Evolutionary conservation across 306 rosid species (phyloP).

Genomic region (Casuarina cunninghamiana): DNA sequence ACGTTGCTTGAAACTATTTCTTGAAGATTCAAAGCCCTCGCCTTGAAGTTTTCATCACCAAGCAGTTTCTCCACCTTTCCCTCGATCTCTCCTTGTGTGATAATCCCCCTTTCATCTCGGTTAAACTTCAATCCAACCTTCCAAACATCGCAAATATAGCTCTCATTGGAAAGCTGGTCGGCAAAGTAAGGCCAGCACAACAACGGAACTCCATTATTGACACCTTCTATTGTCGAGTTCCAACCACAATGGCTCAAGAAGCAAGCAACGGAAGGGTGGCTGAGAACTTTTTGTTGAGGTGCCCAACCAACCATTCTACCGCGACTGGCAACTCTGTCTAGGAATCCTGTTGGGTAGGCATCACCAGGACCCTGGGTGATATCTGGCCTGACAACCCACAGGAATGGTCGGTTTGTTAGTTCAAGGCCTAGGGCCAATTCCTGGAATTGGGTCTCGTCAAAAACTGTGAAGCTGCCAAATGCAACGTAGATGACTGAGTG

Average conservation of each 20-base stretch:
- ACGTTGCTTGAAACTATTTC: background rate
- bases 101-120: slow-evolving; percentile 31
- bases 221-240: slow-evolving; percentile 57
- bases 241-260: slow-evolving; percentile 60
- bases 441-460: no score
- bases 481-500: no score
- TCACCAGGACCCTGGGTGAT: no score
- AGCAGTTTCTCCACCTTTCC: slow-evolving; percentile 38
- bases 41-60: slow-evolving; percentile 25
- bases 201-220: slow-evolving; percentile 45
- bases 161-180: slow-evolving; percentile 34
- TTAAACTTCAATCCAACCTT: slow-evolving; percentile 44
- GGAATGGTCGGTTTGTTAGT: no score
- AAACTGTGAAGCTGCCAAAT: no score
- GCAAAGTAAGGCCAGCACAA: slow-evolving; percentile 52
- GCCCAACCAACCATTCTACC: slow-evolving; percentile 43
- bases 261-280: slow-evolving; percentile 44
- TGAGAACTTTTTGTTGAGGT: slow-evolving; percentile 42
- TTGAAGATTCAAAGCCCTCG: slow-evolving; percentile 25
- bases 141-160: slow-evolving; percentile 45
- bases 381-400: no score
- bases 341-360: no score
- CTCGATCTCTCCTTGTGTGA: slow-evolving; percentile 31
- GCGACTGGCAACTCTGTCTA: background rate
- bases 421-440: no score